Evolutionary conservation across 257 asterid genomes (phyloP), one percentile per base, ranked within the genome.

Genomic region (Rubia yunnanensis): DNA sequence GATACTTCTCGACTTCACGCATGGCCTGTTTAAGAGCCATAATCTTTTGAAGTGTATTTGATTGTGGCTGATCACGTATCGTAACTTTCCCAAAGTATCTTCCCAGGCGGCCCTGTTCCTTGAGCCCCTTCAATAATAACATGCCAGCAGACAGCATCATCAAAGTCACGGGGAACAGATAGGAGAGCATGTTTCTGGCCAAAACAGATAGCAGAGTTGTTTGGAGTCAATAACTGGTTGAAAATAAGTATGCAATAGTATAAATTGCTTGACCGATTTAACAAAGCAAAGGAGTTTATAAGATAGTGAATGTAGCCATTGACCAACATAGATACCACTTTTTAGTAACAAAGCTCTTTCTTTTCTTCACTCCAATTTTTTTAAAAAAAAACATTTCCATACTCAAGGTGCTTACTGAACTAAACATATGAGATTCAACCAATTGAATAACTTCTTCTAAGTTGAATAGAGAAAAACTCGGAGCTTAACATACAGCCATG

Each of bases 71-170:
- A 70, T 94, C 96, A n/a, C 78, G 80, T 63, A 94, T 88, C 9
- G 96, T 85, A 64, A 94, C 87, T 81, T 81, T 88, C 13, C 97
- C 99, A 24, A 94, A 94, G 68, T 79, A 88, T 77, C 95, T 81
- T 67, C 99, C 99, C 13, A 94, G 95, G 3, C 99, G 89, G 2
- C 99, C 99, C 81, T 94, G 99, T 79, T 86, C 96, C 73, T 88
- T 94, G 62, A 94, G 95, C 64, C 97, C 95, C 80, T 94, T 94
- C 57, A 94, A 77, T 55, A 86, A 69, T 79, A 94, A 72, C 97
- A 94, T 82, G 63, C 84, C 81, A 36, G 86, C 75, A 23, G 95
- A 85, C 77, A 90, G 57, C 60, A 84, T 70, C 89, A 94, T 88
- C 86, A 94, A 75, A 13, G 86, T 75, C 74, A 76, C 75, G 15